Conservation (phyloP, 2,329 filamentous ascomycete species). For the Alternaria metachromatica region DNA sequence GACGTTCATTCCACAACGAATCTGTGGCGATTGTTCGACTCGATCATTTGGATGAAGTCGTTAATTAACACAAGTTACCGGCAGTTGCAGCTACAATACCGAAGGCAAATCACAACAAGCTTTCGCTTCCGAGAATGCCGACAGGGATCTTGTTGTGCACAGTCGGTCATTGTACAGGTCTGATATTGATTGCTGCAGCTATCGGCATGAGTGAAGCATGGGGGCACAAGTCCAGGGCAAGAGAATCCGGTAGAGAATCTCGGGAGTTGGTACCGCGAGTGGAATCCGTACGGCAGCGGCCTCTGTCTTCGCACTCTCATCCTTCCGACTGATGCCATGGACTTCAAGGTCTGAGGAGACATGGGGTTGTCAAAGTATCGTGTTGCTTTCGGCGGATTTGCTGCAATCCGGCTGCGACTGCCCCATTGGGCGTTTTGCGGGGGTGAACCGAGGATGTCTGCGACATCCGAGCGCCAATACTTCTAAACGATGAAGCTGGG, state of each 20-base stretch:
- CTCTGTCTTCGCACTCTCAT: background rate
- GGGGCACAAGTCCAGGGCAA: background rate
- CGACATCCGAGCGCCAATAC: background rate
- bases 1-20: background rate
- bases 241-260: background rate
- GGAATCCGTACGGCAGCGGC: background rate
- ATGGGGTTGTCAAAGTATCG: background rate
- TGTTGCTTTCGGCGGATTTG: background rate
- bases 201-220: background rate
- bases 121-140: background rate
- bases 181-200: background rate
- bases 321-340: background rate
- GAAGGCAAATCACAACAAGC: constrained; percentile 14
- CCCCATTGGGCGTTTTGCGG: background rate
- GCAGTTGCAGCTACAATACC: constrained; percentile 28
- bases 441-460: background rate
- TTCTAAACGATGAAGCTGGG: background rate
- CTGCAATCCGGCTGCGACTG: background rate
- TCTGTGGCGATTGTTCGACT: background rate
- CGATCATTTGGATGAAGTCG: constrained; percentile 16
- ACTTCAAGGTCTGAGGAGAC: background rate
- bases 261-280: background rate
- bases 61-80: constrained; percentile 24
- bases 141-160: background rate
- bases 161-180: background rate